A percentile compares a stretch with the other conserved stretches of the same genome.
Evolutionary conservation across 2,329 filamentous ascomycete genomes (phyloP).

Genomic region (Trichoderma lentiforme): DNA sequence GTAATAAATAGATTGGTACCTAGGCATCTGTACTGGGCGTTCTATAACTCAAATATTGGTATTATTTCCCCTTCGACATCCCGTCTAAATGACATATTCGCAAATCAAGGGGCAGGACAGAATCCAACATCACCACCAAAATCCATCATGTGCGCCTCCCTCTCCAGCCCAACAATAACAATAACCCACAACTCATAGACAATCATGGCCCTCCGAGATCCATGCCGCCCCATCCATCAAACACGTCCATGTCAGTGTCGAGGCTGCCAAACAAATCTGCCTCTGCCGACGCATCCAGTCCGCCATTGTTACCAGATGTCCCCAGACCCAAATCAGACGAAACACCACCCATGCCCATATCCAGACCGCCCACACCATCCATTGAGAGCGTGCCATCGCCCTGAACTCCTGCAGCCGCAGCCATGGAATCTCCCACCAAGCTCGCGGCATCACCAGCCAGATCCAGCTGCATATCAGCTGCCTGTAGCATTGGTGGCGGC

Average conservation of each 20-base stretch:
- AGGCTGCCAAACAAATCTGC: slow-evolving; percentile 39
- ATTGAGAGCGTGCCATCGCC: slow-evolving; percentile 39
- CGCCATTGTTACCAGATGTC: slow-evolving; percentile 32
- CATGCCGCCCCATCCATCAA: slow-evolving; percentile 34
- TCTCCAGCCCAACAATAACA: background rate
- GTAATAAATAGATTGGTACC: background rate
- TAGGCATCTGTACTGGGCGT: background rate
- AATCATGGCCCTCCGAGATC: background rate
- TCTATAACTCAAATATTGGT: background rate
- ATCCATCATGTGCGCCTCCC: background rate
- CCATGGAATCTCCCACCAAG: slow-evolving; percentile 44
- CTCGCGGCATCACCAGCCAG: slow-evolving; percentile 37
- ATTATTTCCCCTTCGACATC: background rate
- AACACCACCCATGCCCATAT: slow-evolving; percentile 41
- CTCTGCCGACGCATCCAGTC: slow-evolving; percentile 33
- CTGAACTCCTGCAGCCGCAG: slow-evolving; percentile 40
- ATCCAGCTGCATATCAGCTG: slow-evolving; percentile 40
- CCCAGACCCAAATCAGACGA: slow-evolving; percentile 39
- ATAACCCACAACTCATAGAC: background rate
- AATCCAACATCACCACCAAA: background rate
- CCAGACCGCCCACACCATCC: slow-evolving; percentile 44
- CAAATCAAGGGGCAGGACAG: background rate
- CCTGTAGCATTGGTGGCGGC: slow-evolving; percentile 42
- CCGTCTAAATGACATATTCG: background rate
- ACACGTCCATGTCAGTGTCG: slow-evolving; percentile 44